These are phyloP conservation scores for Eutrema japonicum DNA, from an alignment of 345 rosid species.

Conservation along the genomic window DNA sequence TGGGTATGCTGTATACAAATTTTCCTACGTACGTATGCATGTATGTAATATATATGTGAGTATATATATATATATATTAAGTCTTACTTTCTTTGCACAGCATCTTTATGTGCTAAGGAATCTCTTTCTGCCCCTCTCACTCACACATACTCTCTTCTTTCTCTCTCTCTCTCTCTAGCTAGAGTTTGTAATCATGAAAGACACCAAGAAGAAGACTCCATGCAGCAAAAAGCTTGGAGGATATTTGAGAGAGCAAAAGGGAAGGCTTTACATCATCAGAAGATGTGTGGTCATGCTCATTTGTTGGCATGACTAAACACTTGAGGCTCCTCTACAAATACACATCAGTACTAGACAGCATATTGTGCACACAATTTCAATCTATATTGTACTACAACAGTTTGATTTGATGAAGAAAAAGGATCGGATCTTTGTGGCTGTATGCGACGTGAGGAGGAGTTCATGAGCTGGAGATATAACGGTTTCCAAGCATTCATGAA, in stretches of 20 bases:
- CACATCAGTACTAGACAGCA: conserved; percentile 13
- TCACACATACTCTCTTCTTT: conserved; percentile 1
- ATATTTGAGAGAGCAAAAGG: conserved; percentile 68
- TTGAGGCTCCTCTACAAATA: conserved; percentile 26
- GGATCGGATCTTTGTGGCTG: conserved; percentile 33
- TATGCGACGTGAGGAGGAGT: not conserved
- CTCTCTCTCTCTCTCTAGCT: conserved; percentile 2
- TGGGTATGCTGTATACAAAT: conserved; percentile 21
- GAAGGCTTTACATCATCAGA: conserved; percentile 73
- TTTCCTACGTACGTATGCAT: conserved; percentile 21
- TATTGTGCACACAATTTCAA: conserved; percentile 12
- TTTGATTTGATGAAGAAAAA: conserved; percentile 27
- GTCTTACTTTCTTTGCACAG: conserved; percentile 33
- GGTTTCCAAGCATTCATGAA: conserved; percentile 3
- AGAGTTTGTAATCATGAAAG: conserved; percentile 38
- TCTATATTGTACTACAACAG: conserved; percentile 6
- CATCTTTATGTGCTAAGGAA: conserved; percentile 20
- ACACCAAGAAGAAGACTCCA: conserved; percentile 57
- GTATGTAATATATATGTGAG: conserved; percentile 12
- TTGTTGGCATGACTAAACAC: conserved; percentile 72
- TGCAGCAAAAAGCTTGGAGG: conserved; percentile 70
- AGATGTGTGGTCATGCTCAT: conserved; percentile 83
- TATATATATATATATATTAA: conserved; percentile 39
- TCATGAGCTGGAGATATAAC: conserved; percentile 16
- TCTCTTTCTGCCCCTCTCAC: conserved; percentile 20